Base-by-base conservation (phyloP, 495 filamentous ascomycete species). In the Cairneyella variabilis region DNA sequence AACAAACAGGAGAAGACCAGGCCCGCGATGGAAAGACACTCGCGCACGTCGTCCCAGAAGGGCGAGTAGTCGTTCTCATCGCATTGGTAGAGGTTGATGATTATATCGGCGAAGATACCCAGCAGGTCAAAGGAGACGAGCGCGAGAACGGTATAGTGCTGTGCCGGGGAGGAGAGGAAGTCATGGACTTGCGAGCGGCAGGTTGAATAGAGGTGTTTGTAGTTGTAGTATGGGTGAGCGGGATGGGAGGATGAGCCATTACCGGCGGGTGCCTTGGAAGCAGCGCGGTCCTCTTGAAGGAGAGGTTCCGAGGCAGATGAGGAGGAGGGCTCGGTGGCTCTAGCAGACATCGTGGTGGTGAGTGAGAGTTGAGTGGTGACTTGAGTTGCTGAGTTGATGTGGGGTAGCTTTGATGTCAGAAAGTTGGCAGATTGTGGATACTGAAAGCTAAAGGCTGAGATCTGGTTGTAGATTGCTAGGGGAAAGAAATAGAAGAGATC, bases 11-110 rank as follows among this genome's bases (percentile, higher is more conserved):
- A 79, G 60, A 87, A 79, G 2, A 76, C 65, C 17, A 84, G 60
- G 25, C 60, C 56, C n/a, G 56, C 56, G 12, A 53, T 53, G 4
- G 48, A 53, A 58, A 70, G 17, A 39, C 57, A 25, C 27, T 58
- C n/a, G 17, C 20, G 34, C 53, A 56, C 65, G 56, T 56, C 48
- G 20, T 56, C 44, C 60, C 56, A 58, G n/a, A 38, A 18, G 12
- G 60, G 59, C 44, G 14, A 16, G 7, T 50, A 48, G 17, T 50
- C 41, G 5, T 67, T 62, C 36, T 74, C 60, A 62, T 83, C 80
- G 67, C 84, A 87, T 17, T 76, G 75, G 22, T 80, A 70, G 3
- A 87, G 69, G 34, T 76, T 72, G 48, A 86, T 77, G 45, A 88
- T 71, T 44, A 88, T 79, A 58, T 81, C 80, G 39, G 79, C 74